Base-by-base conservation (phyloP, 2,329 filamentous ascomycete genomes). In the Hysterium pulicare region DNA sequence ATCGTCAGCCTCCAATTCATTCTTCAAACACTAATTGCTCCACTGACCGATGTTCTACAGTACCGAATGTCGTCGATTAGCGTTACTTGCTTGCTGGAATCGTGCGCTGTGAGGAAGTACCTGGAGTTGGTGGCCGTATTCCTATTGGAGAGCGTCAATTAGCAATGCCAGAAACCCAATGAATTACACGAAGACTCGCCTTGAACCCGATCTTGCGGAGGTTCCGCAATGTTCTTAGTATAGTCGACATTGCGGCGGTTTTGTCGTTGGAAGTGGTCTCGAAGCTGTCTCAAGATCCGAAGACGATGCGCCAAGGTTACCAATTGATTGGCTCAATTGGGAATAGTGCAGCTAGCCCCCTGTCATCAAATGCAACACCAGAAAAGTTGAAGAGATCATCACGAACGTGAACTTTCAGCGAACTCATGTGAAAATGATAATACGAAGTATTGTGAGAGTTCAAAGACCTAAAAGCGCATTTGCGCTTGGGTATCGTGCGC, bases 51-150 rank as follows among this genome's bases (percentile, higher is more conserved):
- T 69, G 41, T 68, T 48, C 66, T 69, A 57, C 31, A 49, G 17
- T 42, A 37, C 40, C 55, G 45, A 50, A 43, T 26, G 40, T 26
- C 45, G 26, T 44, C 46, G 53, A 57, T 63, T 49, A 61, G 62
- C 51, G 42, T 42, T 46, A 33, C 47, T 46, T 50, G 48, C 44
- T 45, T 23, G 47, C 30, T 46, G 42, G 41, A 33, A 43, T 49
- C 48, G 53, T 52, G 49, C 48, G 49, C 50, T 41, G 50, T 58
- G 51, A 44, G 42, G 62, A 77, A 86, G 73, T 87, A 94, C 87
- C 74, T 91, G 83, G 79, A 97, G 80, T 77, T 97, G 93, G 72
- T 87, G 86, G 72, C 82, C 86, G 78, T 85, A 93, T 70, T 95
- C 86, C 90, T 95, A 64, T 58, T 33, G 48, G 41, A 41, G 30